Conservation (phyloP, 2,329 filamentous ascomycete species). For the Xylariomycetidae sp. region DNA sequence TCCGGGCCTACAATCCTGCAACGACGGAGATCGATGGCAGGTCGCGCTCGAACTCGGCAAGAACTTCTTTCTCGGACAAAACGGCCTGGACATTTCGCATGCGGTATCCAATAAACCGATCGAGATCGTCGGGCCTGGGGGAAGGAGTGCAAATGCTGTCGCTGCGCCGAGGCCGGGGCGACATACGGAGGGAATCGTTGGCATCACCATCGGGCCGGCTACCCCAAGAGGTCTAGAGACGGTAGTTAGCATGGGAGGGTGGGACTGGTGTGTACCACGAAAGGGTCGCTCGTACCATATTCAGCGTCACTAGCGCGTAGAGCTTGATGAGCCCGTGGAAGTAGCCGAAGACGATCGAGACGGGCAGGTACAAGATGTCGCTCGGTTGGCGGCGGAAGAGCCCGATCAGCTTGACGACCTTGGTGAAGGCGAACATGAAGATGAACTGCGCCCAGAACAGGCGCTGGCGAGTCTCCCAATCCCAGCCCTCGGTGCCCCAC, state of each 20-base stretch:
- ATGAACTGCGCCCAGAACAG: conserved; percentile 57
- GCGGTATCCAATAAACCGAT: conserved; percentile 14
- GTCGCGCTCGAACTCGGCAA: conserved; percentile 13
- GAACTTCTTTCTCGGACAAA: conserved; percentile 19
- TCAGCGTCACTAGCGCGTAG: conserved; percentile 75
- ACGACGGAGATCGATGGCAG: conserved; percentile 14
- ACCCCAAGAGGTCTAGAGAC: conserved; percentile 80
- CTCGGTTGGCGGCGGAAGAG: conserved; percentile 79
- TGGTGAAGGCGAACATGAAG: conserved; percentile 78
- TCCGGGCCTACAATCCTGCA: too few species aligned
- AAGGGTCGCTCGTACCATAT: conserved; percentile 55
- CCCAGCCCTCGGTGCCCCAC: conserved; percentile 60
- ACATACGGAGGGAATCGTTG: conserved; percentile 69
- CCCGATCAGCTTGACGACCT: conserved; percentile 83
- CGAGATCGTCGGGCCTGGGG: conserved; percentile 26
- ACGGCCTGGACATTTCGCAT: conserved; percentile 8
- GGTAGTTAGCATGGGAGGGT: conserved; percentile 12
- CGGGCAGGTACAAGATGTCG: conserved; percentile 71
- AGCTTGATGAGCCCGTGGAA: conserved; percentile 90
- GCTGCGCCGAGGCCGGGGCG: conserved; percentile 34
- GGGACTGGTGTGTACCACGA: background rate
- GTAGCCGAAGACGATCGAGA: conserved; percentile 89
- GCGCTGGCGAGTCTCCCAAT: conserved; percentile 42
- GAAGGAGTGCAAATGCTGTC: conserved; percentile 29
- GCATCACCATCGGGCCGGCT: conserved; percentile 87